phyloP scores from a whole-genome alignment of 2,329 filamentous ascomycete species.

The Scopulariopsis brevicaulis region DNA sequence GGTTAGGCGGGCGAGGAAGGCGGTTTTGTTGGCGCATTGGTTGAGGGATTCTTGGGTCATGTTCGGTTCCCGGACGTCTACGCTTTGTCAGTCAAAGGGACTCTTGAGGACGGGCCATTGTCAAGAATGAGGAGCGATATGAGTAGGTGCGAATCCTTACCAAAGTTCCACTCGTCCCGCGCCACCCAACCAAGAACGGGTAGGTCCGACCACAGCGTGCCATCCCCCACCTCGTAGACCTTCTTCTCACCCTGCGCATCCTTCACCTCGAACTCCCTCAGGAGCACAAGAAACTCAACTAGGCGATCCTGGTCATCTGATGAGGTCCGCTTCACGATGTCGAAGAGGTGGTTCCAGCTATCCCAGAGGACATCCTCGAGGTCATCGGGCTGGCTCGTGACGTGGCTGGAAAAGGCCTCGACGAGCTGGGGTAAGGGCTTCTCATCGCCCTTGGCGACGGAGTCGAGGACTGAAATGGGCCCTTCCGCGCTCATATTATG shows the following conservation, averaged over 20 bases:
- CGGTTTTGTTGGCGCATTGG: conserved; percentile 10
- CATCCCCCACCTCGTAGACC: conserved; percentile 8
- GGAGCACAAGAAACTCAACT: conserved; percentile 11
- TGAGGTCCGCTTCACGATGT: conserved; percentile 10
- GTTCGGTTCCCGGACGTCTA: background rate
- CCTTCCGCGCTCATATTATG: background rate
- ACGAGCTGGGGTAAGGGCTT: background rate
- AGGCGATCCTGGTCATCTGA: conserved; percentile 11
- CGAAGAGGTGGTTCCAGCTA: conserved; percentile 11
- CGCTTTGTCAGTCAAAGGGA: background rate
- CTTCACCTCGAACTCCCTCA: conserved; percentile 8
- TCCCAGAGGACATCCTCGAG: conserved; percentile 11
- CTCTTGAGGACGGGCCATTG: background rate
- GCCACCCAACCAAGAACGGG: conserved; percentile 14
- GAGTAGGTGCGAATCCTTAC: conserved; percentile 6
- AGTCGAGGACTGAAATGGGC: background rate
- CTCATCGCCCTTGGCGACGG: background rate
- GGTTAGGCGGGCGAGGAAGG: conserved; percentile 15
- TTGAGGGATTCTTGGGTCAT: background rate
- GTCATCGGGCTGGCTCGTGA: background rate
- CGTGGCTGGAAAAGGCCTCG: background rate
- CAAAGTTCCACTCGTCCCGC: conserved; percentile 15
- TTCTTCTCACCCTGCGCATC: conserved; percentile 8
- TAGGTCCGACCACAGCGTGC: conserved; percentile 15
- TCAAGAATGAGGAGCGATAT: background rate